Conservation (phyloP, 169 alveolate species). For the Eimeria maxima region DNA sequence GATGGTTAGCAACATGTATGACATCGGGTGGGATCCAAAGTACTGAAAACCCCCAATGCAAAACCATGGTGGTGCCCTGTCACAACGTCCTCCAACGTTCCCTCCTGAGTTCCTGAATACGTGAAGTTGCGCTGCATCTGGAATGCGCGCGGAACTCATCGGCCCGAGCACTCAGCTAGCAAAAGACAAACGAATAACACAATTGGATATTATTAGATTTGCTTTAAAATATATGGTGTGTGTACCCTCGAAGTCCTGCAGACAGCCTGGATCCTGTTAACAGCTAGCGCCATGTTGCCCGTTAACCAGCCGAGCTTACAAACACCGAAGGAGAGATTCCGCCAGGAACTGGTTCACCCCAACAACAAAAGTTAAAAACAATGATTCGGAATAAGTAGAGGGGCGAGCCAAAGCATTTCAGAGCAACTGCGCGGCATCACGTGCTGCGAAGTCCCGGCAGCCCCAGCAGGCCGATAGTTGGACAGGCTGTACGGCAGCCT, state of each 20-base stretch:
- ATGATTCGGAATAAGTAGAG: not conserved
- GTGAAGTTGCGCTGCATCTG: not conserved
- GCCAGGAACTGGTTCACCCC: not conserved
- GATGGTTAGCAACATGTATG: not conserved
- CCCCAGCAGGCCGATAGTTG: not conserved
- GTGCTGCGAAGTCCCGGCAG: not conserved
- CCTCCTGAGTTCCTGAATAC: not conserved
- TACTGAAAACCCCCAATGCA: not conserved
- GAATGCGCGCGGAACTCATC: not conserved
- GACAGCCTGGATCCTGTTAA: not conserved
- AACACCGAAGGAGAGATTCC: not conserved
- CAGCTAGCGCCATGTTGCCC: slow-evolving; percentile 40
- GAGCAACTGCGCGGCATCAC: not conserved
- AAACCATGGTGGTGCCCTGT: not conserved
- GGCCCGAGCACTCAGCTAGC: not conserved
- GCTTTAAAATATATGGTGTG: not conserved
- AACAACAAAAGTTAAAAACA: not conserved
- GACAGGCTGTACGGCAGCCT: not conserved
- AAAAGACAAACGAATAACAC: not conserved
- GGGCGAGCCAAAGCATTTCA: not conserved
- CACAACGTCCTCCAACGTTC: not conserved
- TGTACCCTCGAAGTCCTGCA: not conserved
- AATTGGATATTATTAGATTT: not conserved
- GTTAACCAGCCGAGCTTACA: not conserved
- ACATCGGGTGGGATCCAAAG: not conserved